Percentiles rank a stretch among this genome's conserved stretches.
Evolutionary conservation across 306 rosid species (phyloP).

Genomic region (Quercus berberidifolia): DNA sequence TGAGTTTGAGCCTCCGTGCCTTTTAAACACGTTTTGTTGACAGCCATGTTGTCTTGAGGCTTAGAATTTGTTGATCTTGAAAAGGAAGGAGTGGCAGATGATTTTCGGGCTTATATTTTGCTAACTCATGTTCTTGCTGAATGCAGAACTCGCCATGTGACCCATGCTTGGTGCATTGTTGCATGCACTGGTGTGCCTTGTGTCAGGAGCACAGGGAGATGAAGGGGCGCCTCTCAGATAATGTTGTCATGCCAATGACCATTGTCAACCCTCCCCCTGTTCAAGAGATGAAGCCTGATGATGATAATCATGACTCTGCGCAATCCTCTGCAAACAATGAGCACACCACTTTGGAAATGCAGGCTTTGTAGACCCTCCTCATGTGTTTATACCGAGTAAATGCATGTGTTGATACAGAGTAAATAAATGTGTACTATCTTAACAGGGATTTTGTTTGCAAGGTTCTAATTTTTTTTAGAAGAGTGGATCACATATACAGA

Average conservation of each 20-base stretch:
- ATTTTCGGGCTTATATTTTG: neutral
- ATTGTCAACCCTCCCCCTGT: conserved; percentile 76
- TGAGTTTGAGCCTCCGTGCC: too few relatives aligned
- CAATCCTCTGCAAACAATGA: conserved; percentile 49
- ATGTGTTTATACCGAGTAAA: conserved; percentile 2
- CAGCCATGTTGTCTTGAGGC: neutral
- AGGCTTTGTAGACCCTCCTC: conserved; percentile 44
- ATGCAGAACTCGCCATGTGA: conserved; percentile 82
- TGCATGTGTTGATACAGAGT: neutral
- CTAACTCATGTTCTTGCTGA: conserved; percentile 3
- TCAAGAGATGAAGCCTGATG: conserved; percentile 75
- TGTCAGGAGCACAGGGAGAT: conserved; percentile 98
- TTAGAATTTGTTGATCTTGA: neutral
- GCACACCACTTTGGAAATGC: conserved; percentile 79
- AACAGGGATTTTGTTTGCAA: neutral
- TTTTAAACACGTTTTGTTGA: neutral
- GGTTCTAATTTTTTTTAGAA: neutral
- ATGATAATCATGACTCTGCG: conserved; percentile 38
- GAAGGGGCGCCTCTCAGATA: conserved; percentile 76
- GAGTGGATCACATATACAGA: neutral
- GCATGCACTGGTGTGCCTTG: conserved; percentile 93
- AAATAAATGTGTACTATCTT: neutral
- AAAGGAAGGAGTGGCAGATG: neutral
- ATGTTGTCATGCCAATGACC: conserved; percentile 60
- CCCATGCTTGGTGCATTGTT: conserved; percentile 93